Base-by-base conservation (phyloP, 805 yeast genomes). In the Dipodascus geniculatus region DNA sequence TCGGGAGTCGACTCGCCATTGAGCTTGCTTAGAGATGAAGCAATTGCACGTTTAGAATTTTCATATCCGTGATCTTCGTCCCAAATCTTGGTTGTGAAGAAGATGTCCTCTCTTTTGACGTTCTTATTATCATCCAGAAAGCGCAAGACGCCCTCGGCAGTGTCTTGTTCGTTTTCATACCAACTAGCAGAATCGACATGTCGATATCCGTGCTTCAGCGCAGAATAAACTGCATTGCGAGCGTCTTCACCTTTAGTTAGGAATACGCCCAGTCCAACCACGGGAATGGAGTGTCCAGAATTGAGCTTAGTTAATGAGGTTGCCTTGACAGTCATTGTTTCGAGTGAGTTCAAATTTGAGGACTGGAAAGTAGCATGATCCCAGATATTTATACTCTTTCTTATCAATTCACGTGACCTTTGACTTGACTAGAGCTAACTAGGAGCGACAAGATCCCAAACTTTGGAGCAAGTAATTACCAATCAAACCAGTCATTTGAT, bases 71-170 rank as follows among this genome's bases (percentile, higher is more conserved):
- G 78, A 59, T 80, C 79, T 42, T 74, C 71, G 60, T 83, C 79
- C 91, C 91, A 83, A 17, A 85, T 63, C 63, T 86, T 86, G 8
- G 93, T 82, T 6, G 88, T 82, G 66, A 84, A 71, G 50, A 65
- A 65, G 23, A 71, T 65, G 9, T 69, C 73, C 20, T 71, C 72
- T 67, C 93, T 75, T 56, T 80, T 77, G n/a, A 22, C 23, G 28
- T 47, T 6, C 19, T 47, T n/a, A 22, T 47, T 22, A 4, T 76
- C 80, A 42, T 71, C 61, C 22, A 83, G 55, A 73, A 80, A 85
- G 48, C 67, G 62, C 6, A 70, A 64, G n/a, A 47, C 77, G 3
- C 84, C 93, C 44, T 74, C 72, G 11, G 81, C 81, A 4, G 79
- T 80, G 57, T 80, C 84, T 9, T 57, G 59, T 62, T 85, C 87